Conservation (phyloP, 2,329 filamentous ascomycete genomes). For the Trichophyton rubrum region DNA sequence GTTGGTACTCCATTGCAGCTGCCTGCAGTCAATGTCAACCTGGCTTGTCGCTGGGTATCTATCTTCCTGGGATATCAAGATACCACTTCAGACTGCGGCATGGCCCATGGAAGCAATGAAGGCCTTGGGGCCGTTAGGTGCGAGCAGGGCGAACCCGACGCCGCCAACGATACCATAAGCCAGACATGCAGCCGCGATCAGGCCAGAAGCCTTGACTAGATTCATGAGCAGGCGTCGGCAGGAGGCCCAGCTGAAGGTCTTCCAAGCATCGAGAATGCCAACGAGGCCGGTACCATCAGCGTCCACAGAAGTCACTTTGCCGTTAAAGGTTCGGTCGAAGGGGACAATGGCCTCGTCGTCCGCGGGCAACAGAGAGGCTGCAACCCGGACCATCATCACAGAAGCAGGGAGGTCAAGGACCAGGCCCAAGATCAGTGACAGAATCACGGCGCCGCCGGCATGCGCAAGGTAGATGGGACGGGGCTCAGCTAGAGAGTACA, state of each 20-base stretch:
- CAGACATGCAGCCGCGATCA: conserved; percentile 39
- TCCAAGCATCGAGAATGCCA: conserved; percentile 64
- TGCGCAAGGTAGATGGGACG: conserved; percentile 26
- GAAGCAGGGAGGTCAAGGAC: conserved; percentile 62
- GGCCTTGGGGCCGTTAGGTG: neutral
- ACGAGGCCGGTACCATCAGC: conserved; percentile 61
- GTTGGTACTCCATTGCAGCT: neutral
- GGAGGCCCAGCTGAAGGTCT: conserved; percentile 59
- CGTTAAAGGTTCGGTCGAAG: conserved; percentile 77
- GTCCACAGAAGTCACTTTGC: conserved; percentile 61
- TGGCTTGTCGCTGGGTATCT: neutral
- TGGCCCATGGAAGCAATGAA: neutral
- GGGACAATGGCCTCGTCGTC: conserved; percentile 74
- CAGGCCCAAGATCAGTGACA: conserved; percentile 36
- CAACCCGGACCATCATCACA: conserved; percentile 67
- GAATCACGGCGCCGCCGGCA: conserved; percentile 16
- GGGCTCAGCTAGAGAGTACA: conserved; percentile 20
- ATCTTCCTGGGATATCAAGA: too few species aligned
- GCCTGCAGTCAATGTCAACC: neutral
- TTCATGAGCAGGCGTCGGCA: conserved; percentile 63
- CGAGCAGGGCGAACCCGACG: conserved; percentile 41
- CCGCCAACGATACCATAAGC: conserved; percentile 40
- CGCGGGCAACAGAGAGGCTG: conserved; percentile 73
- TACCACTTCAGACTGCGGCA: neutral
- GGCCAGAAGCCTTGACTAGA: conserved; percentile 56